Base-by-base conservation (phyloP, 1,284 basidiomycete species). In the Phellinidium pouzarii region DNA sequence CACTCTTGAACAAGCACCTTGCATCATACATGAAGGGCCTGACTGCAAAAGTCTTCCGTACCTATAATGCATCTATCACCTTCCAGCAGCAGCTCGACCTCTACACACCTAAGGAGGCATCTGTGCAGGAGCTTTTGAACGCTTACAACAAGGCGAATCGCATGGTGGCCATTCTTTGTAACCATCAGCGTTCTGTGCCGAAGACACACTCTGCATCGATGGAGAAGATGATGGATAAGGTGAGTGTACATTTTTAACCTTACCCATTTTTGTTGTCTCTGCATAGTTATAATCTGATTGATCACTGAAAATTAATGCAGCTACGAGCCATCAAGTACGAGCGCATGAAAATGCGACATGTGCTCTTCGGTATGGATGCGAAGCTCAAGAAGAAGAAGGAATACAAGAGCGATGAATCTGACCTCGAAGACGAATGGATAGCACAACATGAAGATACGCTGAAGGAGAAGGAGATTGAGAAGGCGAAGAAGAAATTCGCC, bases 11-110 rank as follows among this genome's bases (percentile, higher is more conserved):
- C 74, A 94, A 93, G 65, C 91, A 96, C 68, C 76, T 98, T 53
- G 80, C 80, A 42, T 80, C 79, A 38, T 92, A 95, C 67, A 98
- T 97, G 94, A 90, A 93, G 60, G 94, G 94, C 14, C 77, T 98
- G 22, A 94, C 94, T 1, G 94, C 94, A 51, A 98, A 97, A 68
- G 94, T 98, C 20, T 98, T 98, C 78, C 94, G 94, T 91, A 98
- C 94, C 52, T 98, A 91, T 73, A 98, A 98, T 65, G 94, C 94
- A 14, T 97, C 94, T 25, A 84, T 82, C 68, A 95, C 94, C 1
- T 95, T 97, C 76, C 91, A 96, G 65, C 73, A 87, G 47, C 84
- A 95, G 60, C 73, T 97, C 53, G 87, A 92, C 61, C 74, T 83
- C 55, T 80, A 82, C 58, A 85, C 81, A 2, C 83, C 91, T 0